Evolutionary conservation across 1,284 basidiomycete species (phyloP).

Genomic region (Rhizoctonia solani): DNA sequence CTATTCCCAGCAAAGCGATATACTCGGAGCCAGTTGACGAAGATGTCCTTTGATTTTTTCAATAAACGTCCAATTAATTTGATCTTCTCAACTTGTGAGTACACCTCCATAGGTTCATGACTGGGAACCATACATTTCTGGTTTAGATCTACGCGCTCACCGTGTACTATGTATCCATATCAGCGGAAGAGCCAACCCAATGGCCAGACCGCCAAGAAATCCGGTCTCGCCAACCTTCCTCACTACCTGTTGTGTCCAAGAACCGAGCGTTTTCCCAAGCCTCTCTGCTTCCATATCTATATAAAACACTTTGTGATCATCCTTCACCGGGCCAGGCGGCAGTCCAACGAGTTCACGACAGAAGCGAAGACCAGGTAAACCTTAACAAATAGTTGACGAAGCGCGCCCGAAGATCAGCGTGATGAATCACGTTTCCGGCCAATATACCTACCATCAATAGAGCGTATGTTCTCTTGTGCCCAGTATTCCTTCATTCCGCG

Average conservation of each 20-base stretch:
- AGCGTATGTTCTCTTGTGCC: slow-evolving; percentile 51
- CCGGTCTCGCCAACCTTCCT: slow-evolving; percentile 16
- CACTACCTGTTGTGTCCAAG: not conserved
- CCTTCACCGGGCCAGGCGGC: slow-evolving; percentile 3
- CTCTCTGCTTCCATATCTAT: slow-evolving; percentile 1
- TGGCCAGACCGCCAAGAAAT: slow-evolving; percentile 7
- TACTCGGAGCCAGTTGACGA: no score
- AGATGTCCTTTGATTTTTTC: no score
- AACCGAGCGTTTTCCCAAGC: not conserved
- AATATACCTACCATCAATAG: slow-evolving; percentile 56
- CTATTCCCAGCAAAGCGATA: no score
- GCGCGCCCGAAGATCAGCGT: not conserved
- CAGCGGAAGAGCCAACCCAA: slow-evolving; percentile 14
- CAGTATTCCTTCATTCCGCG: slow-evolving; percentile 54
- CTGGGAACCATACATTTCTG: no score
- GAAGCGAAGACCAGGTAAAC: slow-evolving; percentile 12
- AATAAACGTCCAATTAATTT: no score
- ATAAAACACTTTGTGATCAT: slow-evolving; percentile 18
- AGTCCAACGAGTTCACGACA: slow-evolving; percentile 27
- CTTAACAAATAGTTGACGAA: not conserved
- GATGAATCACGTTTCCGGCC: not conserved
- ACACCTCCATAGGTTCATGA: no score
- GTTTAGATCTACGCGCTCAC: no score
- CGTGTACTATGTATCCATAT: no score
- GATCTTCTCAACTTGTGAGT: no score